phyloP scores from a whole-genome alignment of 257 asterid species.

The Solanum gracilifrons region DNA sequence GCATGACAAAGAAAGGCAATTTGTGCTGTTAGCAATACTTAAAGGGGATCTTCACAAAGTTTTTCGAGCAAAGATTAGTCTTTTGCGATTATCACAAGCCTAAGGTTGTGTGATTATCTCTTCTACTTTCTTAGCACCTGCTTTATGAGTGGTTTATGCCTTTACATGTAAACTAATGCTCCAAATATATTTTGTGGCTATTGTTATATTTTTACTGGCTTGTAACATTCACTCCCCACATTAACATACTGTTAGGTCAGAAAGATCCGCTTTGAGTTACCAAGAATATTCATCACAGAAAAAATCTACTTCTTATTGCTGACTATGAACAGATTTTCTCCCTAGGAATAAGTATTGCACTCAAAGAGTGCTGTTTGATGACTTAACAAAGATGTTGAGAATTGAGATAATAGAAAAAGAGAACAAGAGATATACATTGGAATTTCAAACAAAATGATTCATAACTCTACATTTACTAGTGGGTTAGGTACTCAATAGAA shows the following conservation, averaged over 20 bases:
- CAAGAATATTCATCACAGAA: background rate
- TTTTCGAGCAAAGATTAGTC: background rate
- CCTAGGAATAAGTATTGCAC: background rate
- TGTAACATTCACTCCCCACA: background rate
- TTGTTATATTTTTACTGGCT: background rate
- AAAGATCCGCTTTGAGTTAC: background rate
- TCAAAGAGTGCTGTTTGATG: background rate
- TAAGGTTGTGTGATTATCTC: background rate
- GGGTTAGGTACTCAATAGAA: background rate
- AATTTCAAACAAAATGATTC: background rate
- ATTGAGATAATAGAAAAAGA: background rate
- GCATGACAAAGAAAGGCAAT: background rate
- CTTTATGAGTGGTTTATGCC: background rate
- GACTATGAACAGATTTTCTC: background rate
- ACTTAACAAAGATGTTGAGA: background rate
- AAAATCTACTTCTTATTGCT: background rate
- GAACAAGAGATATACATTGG: background rate
- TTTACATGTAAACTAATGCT: background rate
- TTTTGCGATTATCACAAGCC: background rate
- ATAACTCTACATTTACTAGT: background rate
- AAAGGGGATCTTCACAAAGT: background rate
- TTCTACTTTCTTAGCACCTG: background rate
- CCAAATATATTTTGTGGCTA: background rate
- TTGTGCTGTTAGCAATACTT: background rate
- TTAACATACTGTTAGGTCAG: background rate